Base-by-base conservation (phyloP, 2,329 filamentous ascomycete species). In the Stachybotrys chlorohalonatus region DNA sequence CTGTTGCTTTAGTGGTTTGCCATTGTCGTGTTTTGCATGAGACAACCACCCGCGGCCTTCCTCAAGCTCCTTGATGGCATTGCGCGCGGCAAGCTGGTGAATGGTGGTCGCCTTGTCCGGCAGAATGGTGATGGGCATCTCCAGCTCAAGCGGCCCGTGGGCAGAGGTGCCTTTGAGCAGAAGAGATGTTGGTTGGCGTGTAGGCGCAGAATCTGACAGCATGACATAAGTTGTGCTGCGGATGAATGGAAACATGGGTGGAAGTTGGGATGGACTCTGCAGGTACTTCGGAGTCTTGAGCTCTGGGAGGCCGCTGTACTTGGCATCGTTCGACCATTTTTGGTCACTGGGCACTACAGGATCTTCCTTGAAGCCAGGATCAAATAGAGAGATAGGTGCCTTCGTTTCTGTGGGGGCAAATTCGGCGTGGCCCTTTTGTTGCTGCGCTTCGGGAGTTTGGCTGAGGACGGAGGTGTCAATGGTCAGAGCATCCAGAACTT, bases 31-130 rank as follows among this genome's bases (percentile, higher is more conserved):
- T 56, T 75, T 81, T 9, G 76, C 75, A 13, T 83, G 69, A 49
- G 68, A 69, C 42, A 86, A 69, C 84, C 87, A 90, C 13, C 87
- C 86, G 30, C 84, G 77, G 0, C 82, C 81, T 64, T 88, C 80
- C 66, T 91, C 86, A 0, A 91, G 77, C 58, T 90, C 87, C 50
- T 81, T 74, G 15, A 86, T 75, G 2, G 83, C 83, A 64, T 85
- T 88, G 53, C 82, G 81, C 0, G 84, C 85, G 1, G 86, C 86
- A 0, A 91, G 80, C 60, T 87, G 84, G 64, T 90, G 87, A 48
- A 90, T 79, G 0, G 79, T 86, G 52, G 81, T 69, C 3, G 74
- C 75, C 39, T 70, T 73, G 0, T 70, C 64, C 0, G 73, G 59
- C 0, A 82, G 66, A 3, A 73, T 61, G 2, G 79, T 75, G 45